Evolutionary conservation across 1,139 yeast genomes (phyloP), one percentile per base, ranked within the genome.

Genomic region (Saccharomyces hybrid): DNA sequence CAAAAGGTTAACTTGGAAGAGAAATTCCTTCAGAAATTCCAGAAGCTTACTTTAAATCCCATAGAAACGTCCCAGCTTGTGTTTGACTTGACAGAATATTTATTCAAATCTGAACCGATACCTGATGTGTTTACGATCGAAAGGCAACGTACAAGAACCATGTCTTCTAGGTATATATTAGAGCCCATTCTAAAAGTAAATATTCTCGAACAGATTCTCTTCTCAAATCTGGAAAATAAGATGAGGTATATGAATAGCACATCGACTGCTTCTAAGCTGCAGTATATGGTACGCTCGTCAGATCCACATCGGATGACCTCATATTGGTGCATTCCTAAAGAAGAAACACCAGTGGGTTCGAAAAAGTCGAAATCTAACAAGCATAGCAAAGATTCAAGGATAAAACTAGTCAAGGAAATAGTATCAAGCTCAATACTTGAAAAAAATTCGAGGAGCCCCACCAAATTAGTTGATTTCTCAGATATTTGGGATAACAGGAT

Each of bases 111-210:
- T 12, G 24, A 32, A 2, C 48, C 51, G 3, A 34, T 59, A 0
- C 77, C 81, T 0, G 76, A 75, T 55, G 63, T 76, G 4, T 72
- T 80, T 4, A 62, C 82, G 3, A 69, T 83, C 4, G 88, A 83
- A 62, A 67, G 81, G 54, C 88, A 83, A 62, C 64, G 87, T 44
- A 72, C 77, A 50, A 71, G 87, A 47, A 73, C 81, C 0, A 71
- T 70, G 55, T 79, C 83, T 0, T 71, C 77, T 1, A 68, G 72
- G 5, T 65, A 66, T 26, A 77, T 83, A 0, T 69, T 79, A 4
- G 84, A 81, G 55, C 75, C 78, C 60, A 76, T 82, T 1, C 64
- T 82, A 32, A 72, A 77, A 52, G 76, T 80, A 5, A 82, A 81
- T 57, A 73, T 80, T 42, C 63, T 83, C 34, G 88, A 83, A 61